Evolutionary conservation across 2,329 filamentous ascomycete species (phyloP), one percentile per base, ranked within the genome.

Genomic region (Aschersonia sp.): DNA sequence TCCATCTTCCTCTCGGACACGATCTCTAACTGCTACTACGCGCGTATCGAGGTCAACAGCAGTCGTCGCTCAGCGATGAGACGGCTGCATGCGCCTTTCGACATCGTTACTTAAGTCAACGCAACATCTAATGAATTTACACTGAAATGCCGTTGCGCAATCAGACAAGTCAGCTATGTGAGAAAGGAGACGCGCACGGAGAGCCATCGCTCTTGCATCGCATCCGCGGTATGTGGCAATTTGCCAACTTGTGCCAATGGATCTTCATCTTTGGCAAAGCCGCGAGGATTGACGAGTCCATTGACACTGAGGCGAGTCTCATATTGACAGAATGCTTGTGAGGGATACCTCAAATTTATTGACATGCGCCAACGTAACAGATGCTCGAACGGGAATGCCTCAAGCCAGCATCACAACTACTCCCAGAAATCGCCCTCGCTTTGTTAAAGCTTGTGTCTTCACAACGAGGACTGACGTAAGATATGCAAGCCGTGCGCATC

Each of bases 361-460:
- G 6, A 30, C 29, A 12, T 5, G 4, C 5, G 10, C n/a, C 32
- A 14, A 32, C n/a, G 6, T 12, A 10, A 46, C 32, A 97, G 92
- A 84, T 90, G 52, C 72, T 97, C 40, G 92, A 97, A 68, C 75
- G 75, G 44, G 89, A 95, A 68, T 95, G 88, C 60, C 70, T 97
- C 35, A 89, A 86, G 60, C 82, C 83, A 14, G 72, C 79, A 32
- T 94, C 89, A 1, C 75, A 79, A 43, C 76, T 82, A 53, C 73
- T 98, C 14, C 71, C 83, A 51, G 79, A 90, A 48, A 87, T 97
- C 56, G 90, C 87, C 37, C 74, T 98, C 43, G 80, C 84, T 47
- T 72, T 97, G 22, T 78, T 97, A 50, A 95, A 95, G 73, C 88
- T 84, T 61, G 82, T 95, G 45, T 95, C 92, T 32, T 95, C 89